Base-by-base conservation (phyloP, 2,329 filamentous ascomycete genomes). In the Amphichorda felina region DNA sequence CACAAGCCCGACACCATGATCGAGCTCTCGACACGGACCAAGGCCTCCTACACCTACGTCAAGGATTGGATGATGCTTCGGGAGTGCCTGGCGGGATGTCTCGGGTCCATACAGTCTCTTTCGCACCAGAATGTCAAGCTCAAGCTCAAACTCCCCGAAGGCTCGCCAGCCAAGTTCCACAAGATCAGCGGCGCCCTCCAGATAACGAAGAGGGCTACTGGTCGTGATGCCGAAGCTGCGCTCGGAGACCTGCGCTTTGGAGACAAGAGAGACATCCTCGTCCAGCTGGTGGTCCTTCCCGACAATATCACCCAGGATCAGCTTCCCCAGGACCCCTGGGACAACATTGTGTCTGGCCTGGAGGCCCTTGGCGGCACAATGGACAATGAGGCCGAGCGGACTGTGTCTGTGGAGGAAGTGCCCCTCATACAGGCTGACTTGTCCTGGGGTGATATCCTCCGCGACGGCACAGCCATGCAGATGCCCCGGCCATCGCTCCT, bases 51-150 rank as follows among this genome's bases (percentile, higher is more conserved):
- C 53, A 93, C 87, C 2, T 98, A 96, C 50, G 88, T 98, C 46
- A 98, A 96, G 61, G 91, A 98, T 57, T 98, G 91, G 91, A 96
- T 96, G 89, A 98, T 96, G 89, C 72, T 98, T 25, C 81, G 91
- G 19, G 91, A 98, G 57, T 96, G 91, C 55, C 71, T 95, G 30
- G 91, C 88, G 17, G 91, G 91, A 30, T 96, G 89, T 50, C 66
- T 98, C 19, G 91, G 91, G 32, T 79, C 86, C 11, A 72, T 96
- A 53, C 91, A 98, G 57, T 87, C 85, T 2, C 80, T 86, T 19
- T 96, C 91, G n/a, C 91, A 98, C 55, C 91, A 96, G 55, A 96
- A 96, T 51, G 91, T 93, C 38, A 95, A 94, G 64, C 71, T 98
- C 37, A 94, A 93, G 65, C 75, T 98, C 38, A 84, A 85, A 47